Conservation (phyloP, 2,329 filamentous ascomycete genomes). For the Pseudogymnoascus sp. region DNA sequence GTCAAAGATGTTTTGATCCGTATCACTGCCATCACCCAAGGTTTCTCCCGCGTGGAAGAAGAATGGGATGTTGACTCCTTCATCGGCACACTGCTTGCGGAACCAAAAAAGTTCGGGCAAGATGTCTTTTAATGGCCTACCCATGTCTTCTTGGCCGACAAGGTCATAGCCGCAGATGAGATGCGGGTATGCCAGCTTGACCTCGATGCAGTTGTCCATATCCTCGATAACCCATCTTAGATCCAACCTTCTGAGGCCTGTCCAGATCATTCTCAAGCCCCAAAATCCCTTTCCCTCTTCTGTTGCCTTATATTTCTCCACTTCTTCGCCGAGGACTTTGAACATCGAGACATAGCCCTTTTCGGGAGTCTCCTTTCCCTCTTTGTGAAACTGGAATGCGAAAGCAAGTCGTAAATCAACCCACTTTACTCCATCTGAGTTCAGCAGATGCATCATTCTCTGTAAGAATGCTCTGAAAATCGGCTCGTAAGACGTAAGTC, state of each 20-base stretch:
- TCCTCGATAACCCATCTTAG: conserved; percentile 62
- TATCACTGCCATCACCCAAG: conserved; percentile 66
- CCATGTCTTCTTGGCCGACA: conserved; percentile 78
- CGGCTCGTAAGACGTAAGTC: conserved; percentile 81
- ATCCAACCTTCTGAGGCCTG: conserved; percentile 55
- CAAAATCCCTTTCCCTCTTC: conserved; percentile 70
- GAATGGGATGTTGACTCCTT: conserved; percentile 77
- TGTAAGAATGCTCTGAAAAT: conserved; percentile 72
- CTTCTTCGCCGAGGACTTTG: conserved; percentile 65
- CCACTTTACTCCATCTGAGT: conserved; percentile 77
- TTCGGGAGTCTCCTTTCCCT: conserved; percentile 58
- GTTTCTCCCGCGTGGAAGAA: conserved; percentile 94
- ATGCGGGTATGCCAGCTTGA: conserved; percentile 70
- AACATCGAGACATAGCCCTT: conserved; percentile 63
- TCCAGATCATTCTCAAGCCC: conserved; percentile 82
- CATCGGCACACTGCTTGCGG: conserved; percentile 70
- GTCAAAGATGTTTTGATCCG: conserved; percentile 80
- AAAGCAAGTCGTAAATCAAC: conserved; percentile 76
- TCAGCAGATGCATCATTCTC: conserved; percentile 60
- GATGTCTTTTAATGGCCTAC: conserved; percentile 66
- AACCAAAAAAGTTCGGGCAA: conserved; percentile 91
- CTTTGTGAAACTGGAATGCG: conserved; percentile 58
- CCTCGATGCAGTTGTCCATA: conserved; percentile 81
- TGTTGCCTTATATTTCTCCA: conserved; percentile 64
- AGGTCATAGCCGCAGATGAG: conserved; percentile 83